phyloP scores from a whole-genome alignment of 805 yeast genomes.

The Spencermartinsiella europaea region DNA sequence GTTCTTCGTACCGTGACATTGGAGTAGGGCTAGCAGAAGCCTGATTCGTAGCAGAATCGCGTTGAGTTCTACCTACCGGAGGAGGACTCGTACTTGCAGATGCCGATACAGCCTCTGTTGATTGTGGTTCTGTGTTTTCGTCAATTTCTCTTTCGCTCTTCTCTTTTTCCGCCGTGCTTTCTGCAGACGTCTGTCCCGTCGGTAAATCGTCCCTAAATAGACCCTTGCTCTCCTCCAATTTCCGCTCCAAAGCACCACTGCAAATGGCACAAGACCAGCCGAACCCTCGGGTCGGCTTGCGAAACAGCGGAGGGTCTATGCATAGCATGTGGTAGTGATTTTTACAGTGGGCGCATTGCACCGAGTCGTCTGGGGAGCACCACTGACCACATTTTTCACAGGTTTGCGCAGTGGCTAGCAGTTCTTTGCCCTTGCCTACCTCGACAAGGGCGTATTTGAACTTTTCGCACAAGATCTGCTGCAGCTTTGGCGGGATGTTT shows the following conservation, averaged over 20 bases:
- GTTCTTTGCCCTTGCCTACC: conserved; percentile 55
- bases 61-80: neutral
- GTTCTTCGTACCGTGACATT: conserved; percentile 19
- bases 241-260: conserved; percentile 32
- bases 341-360: conserved; percentile 74
- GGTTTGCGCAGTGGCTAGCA: conserved; percentile 56
- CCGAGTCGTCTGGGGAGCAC: conserved; percentile 70
- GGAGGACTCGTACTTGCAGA: neutral
- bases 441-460: conserved; percentile 75
- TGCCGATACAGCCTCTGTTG: neutral
- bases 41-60: neutral
- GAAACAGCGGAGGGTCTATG: conserved; percentile 73
- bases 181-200: too few relatives aligned
- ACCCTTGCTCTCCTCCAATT: conserved; percentile 23
- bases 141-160: neutral
- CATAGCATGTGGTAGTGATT: conserved; percentile 74
- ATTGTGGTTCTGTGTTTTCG: neutral
- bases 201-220: conserved; percentile 1
- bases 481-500: conserved; percentile 54
- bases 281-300: conserved; percentile 80
- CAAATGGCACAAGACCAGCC: conserved; percentile 88
- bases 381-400: conserved; percentile 81
- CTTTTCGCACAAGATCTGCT: conserved; percentile 57
- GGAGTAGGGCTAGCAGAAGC: conserved; percentile 3
- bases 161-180: neutral